phyloP scores from a whole-genome alignment of 768 basidiomycete genomes.

The Serpula lacrymans region DNA sequence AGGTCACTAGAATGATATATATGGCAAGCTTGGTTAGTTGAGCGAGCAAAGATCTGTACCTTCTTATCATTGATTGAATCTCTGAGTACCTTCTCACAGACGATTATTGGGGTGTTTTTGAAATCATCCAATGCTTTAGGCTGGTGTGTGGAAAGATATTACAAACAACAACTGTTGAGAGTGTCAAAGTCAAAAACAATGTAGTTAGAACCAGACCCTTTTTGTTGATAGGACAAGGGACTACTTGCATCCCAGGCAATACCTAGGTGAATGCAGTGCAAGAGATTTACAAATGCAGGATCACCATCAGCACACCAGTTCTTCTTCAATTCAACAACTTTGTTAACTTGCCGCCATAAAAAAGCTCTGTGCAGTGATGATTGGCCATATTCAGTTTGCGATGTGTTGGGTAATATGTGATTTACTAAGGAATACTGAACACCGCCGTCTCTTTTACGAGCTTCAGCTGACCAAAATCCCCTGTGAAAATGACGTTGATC shows the following conservation, averaged over 20 bases:
- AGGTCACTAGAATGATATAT: neutral
- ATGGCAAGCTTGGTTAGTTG: too few relatives aligned
- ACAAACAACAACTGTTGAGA: too few relatives aligned
- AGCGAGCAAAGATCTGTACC: too few relatives aligned
- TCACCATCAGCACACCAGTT: conserved; percentile 11
- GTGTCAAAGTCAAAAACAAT: neutral
- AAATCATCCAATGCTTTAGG: too few relatives aligned
- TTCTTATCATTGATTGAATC: conserved; percentile 2
- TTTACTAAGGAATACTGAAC: conserved; percentile 12
- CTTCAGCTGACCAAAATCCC: conserved; percentile 26
- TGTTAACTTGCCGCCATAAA: conserved; percentile 1
- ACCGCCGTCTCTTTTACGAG: conserved; percentile 19
- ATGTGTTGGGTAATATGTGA: too few relatives aligned
- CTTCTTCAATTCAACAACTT: conserved; percentile 10
- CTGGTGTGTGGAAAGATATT: too few relatives aligned
- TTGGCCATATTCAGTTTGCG: too few relatives aligned
- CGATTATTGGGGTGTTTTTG: conserved; percentile 4
- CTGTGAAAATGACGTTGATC: conserved; percentile 28
- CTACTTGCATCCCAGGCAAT: too few relatives aligned
- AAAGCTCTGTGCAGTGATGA: too few relatives aligned
- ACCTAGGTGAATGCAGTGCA: too few relatives aligned
- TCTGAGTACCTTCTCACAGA: neutral
- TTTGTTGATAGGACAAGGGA: too few relatives aligned
- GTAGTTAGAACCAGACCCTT: too few relatives aligned
- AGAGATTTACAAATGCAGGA: neutral